Evolutionary conservation across 2,329 filamentous ascomycete species (phyloP).

Genomic region (Emergomyces pasteurianus): DNA sequence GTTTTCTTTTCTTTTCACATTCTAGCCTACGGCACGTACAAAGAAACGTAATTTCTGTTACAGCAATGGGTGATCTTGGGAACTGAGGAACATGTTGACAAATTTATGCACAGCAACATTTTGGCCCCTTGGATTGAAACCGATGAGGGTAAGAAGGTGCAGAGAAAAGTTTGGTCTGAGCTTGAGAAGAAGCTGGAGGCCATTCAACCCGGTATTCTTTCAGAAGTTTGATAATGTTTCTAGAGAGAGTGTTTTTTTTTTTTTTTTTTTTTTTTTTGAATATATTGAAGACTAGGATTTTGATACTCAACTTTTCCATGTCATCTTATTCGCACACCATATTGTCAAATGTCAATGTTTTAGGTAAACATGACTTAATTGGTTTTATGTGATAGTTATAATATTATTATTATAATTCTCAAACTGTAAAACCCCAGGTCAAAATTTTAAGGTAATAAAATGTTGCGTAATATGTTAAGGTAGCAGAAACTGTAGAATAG

Average conservation of each 20-base stretch:
- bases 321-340: not conserved
- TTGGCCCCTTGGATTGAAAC: slow-evolving; percentile 5
- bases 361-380: not conserved
- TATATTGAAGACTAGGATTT: not conserved
- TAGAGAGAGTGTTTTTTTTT: not conserved
- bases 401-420: not conserved
- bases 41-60: not conserved
- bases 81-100: not conserved
- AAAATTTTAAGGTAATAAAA: not conserved
- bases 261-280: too few relatives aligned
- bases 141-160: slow-evolving; percentile 5
- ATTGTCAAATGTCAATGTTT: not conserved
- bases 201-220: slow-evolving; percentile 4
- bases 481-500: not conserved
- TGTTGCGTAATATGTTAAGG: not conserved
- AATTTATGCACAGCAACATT: not conserved
- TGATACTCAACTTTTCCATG: not conserved
- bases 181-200: slow-evolving; percentile 7
- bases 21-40: not conserved
- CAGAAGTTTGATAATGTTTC: not conserved
- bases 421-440: not conserved
- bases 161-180: slow-evolving; percentile 7
- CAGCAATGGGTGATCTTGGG: not conserved
- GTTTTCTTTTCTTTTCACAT: not conserved
- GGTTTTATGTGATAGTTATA: not conserved